Percentiles rank a stretch among this genome's conserved stretches.
Conservation (phyloP, 768 basidiomycete species). For the Polyporus arcularius region DNA sequence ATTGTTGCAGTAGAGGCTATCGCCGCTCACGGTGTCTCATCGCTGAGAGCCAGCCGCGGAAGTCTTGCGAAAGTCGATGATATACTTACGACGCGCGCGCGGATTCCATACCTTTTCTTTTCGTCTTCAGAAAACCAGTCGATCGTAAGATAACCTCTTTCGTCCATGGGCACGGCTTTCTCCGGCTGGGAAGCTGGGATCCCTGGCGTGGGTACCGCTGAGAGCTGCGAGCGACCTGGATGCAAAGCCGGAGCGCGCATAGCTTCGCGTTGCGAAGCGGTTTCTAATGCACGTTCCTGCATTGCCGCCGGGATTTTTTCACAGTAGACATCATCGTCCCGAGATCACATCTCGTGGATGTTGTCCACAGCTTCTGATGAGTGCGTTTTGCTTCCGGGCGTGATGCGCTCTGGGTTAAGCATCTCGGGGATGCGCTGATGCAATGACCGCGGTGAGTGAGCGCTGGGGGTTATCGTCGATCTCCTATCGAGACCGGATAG, state of each 20-base stretch:
- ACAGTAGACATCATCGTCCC: not conserved
- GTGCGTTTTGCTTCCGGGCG: not conserved
- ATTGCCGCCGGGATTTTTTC: not conserved
- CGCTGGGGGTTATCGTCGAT: too few species aligned
- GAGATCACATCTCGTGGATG: not conserved
- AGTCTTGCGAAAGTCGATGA: too few species aligned
- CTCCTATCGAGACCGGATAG: too few species aligned
- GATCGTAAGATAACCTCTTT: too few species aligned
- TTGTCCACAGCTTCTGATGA: not conserved
- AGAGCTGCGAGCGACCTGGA: too few species aligned
- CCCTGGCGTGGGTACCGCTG: too few species aligned
- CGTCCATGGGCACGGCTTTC: too few species aligned
- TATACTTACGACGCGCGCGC: too few species aligned
- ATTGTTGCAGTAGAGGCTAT: constrained; percentile 7
- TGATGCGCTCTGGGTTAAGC: not conserved
- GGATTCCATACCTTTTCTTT: too few species aligned
- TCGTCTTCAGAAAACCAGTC: too few species aligned
- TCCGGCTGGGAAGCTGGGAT: too few species aligned
- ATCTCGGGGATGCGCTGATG: not conserved
- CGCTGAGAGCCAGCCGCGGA: not conserved
- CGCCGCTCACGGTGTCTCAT: not conserved
- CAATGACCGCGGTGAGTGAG: too few species aligned
- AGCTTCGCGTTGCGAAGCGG: not conserved
- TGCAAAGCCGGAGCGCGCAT: not conserved
- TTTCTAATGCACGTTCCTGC: not conserved